Evolutionary conservation across 768 basidiomycete genomes (phyloP).

Genomic region (Chlorophyllum brunneum): DNA sequence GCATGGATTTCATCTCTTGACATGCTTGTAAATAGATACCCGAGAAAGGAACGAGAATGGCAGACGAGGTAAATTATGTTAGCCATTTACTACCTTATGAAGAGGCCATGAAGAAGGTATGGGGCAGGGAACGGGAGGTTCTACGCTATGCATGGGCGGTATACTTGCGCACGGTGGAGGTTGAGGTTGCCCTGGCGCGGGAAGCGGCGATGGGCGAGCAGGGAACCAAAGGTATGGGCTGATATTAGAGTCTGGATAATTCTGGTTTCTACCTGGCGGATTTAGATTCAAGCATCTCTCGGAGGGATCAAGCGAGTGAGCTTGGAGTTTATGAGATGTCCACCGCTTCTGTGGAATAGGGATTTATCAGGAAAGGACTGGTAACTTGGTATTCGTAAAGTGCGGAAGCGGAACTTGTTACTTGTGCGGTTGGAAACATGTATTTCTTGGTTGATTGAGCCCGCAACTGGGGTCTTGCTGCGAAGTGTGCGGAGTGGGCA

Average conservation of each 20-base stretch:
- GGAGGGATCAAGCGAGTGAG: slow-evolving; percentile 1
- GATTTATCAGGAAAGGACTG: not conserved
- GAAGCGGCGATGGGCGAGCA: not conserved
- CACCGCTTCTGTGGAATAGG: not conserved
- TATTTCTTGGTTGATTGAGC: not conserved
- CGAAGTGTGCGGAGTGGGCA: not conserved
- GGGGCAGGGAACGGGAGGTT: slow-evolving; percentile 26
- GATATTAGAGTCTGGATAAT: not conserved
- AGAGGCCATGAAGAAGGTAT: slow-evolving; percentile 35
- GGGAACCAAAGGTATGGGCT: not conserved
- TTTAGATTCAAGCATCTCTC: not conserved
- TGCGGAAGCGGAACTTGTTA: too few species aligned
- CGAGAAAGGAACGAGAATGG: slow-evolving; percentile 51
- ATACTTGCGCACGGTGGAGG: slow-evolving; percentile 23
- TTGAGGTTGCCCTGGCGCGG: not conserved
- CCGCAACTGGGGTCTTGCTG: not conserved
- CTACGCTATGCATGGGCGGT: slow-evolving; percentile 36
- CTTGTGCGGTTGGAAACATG: not conserved
- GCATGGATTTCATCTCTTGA: not conserved
- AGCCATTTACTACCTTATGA: slow-evolving; percentile 39
- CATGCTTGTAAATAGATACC: slow-evolving; percentile 29
- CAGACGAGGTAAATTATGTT: slow-evolving; percentile 47
- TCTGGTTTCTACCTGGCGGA: not conserved
- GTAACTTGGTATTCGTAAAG: too few species aligned
- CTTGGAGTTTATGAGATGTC: not conserved